Conservation (phyloP, 352 stramenopile genomes). For the Globisporangium sylvaticum region DNA sequence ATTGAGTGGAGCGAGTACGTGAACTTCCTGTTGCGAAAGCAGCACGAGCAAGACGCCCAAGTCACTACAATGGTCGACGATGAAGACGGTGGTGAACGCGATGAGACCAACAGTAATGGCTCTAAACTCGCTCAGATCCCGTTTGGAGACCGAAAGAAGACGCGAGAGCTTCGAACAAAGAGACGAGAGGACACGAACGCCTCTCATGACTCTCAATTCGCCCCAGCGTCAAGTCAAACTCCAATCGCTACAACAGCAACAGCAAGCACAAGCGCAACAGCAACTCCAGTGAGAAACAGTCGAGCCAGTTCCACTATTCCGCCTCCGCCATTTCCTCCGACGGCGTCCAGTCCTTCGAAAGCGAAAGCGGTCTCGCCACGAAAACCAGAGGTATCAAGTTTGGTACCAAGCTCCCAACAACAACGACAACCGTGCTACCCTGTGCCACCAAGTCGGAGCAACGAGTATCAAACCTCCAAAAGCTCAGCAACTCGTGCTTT, state of each 20-base stretch:
- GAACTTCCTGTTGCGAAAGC: constrained; percentile 31
- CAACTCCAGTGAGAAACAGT: neutral
- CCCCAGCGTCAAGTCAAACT: neutral
- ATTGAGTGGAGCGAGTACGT: constrained; percentile 65
- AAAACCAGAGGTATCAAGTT: neutral
- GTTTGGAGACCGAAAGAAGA: constrained; percentile 1
- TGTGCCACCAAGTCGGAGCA: neutral
- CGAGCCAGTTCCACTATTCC: neutral
- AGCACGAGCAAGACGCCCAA: constrained; percentile 4
- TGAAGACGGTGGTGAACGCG: neutral
- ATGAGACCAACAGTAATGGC: neutral
- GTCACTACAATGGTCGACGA: neutral
- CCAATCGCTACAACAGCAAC: neutral
- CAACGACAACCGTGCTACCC: neutral
- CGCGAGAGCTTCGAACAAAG: constrained; percentile 24
- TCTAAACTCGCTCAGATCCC: neutral
- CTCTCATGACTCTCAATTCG: neutral
- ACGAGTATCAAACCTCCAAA: neutral
- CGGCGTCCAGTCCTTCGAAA: neutral
- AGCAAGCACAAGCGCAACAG: neutral
- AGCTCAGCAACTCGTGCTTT: neutral
- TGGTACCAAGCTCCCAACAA: neutral
- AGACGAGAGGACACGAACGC: constrained; percentile 23
- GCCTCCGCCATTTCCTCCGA: neutral
- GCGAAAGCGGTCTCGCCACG: neutral